A percentile compares a stretch with the other conserved stretches of the same genome.
Conservation (phyloP, 768 basidiomycete species). For the Saitozyma podzolica region DNA sequence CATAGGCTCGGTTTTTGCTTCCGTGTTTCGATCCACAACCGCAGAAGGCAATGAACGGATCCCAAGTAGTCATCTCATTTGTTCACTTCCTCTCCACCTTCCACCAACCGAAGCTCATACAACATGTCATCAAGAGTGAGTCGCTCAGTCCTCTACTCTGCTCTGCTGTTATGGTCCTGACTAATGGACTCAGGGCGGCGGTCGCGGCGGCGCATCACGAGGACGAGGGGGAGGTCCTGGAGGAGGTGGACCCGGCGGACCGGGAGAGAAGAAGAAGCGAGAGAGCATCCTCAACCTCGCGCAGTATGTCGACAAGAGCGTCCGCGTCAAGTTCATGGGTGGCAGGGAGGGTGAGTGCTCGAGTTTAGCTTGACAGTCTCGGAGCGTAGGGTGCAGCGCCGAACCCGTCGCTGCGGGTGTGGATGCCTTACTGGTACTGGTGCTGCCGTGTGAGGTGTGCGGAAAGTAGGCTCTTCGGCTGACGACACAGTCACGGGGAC, state of each 20-base stretch:
- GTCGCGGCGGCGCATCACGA: constrained; percentile 43
- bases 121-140: constrained; percentile 45
- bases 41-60: too few relatives aligned
- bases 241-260: constrained; percentile 55
- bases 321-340: constrained; percentile 97
- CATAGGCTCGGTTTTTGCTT: background rate
- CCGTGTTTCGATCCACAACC: background rate
- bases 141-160: background rate
- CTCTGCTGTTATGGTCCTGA: background rate
- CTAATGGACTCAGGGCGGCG: constrained; percentile 38
- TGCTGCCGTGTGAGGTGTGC: too few relatives aligned
- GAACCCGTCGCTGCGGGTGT: background rate
- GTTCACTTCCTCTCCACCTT: constrained; percentile 2
- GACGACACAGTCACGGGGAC: constrained; percentile 72
- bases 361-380: too few relatives aligned
- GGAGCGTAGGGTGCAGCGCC: background rate
- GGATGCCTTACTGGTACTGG: background rate
- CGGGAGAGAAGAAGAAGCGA: constrained; percentile 71
- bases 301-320: constrained; percentile 87
- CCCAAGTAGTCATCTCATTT: background rate
- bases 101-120: background rate
- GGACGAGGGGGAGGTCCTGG: constrained; percentile 59
- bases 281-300: constrained; percentile 94
- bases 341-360: constrained; percentile 78
- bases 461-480: too few relatives aligned